Evolutionary conservation across 75 land plant species (phyloP), one percentile per base, ranked within the genome.

Genomic region (Selaginella tamariscina): DNA sequence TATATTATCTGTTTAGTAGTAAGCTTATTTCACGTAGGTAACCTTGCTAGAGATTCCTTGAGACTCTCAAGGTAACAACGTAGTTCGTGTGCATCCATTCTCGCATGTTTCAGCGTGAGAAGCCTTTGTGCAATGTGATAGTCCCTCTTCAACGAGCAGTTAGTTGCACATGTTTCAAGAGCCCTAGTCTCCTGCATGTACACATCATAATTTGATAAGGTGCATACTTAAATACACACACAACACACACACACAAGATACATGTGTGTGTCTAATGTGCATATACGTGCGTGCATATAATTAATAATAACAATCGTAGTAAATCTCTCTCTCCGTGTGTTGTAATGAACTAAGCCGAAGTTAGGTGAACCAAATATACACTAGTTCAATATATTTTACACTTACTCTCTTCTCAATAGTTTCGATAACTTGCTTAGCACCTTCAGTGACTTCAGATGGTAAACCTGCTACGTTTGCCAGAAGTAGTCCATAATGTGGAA

Each of bases 401-500:
- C 49, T 39, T 39, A 39, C 49, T 15, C 49, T 39, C 11, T 15
- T 39, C 49, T 39, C 49, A 28, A 94, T 73, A 49, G 33, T 76
- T 20, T 78, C 60, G 32, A 95, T 85, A 33, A 94, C 81, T 32
- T 22, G 68, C 55, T 71, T 81, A 31, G 98, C 96, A 44, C 77
- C 62, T 62, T 81, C 76, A 56, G 87, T 72, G 31, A 94, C 96
- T 1, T 80, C 71, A 64, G 72, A 78, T 39, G 98, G 98, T 32
- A 94, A 68, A 28, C 98, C 98, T 54, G 91, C 88, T 39, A 87
- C 83, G 79, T 82, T 86, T 27, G 91, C 88, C 64, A 94, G 70
- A 21, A 85, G 74, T n/a, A 94, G 82, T 32, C 98, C 98, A 76
- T 94, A 94, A 44, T 94, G 91, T 32, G 96, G 80, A 32, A 89